Evolutionary conservation across 2,329 filamentous ascomycete species (phyloP).

Genomic region (Rachicladosporium sp.): DNA sequence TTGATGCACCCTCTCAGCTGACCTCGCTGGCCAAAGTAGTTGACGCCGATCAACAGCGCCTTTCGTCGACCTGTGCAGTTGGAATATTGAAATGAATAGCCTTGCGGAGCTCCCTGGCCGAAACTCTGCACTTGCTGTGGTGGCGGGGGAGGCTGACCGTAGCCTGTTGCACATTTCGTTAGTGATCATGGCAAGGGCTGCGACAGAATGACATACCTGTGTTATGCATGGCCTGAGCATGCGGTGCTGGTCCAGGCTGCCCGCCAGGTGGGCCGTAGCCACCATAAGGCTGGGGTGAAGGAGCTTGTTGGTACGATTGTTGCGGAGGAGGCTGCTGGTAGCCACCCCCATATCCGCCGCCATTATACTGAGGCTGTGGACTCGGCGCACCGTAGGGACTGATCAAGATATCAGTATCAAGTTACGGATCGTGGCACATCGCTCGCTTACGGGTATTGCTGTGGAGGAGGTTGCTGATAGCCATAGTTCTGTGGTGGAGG

Average conservation of each 20-base stretch:
- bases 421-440: not conserved
- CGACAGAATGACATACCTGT: constrained; percentile 27
- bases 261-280: constrained; percentile 21
- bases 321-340: constrained; percentile 26
- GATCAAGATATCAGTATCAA: constrained; percentile 15
- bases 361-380: constrained; percentile 29
- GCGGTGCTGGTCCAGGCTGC: constrained; percentile 32
- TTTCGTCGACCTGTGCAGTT: constrained; percentile 81
- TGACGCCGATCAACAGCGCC: constrained; percentile 85
- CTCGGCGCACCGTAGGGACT: constrained; percentile 2
- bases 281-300: constrained; percentile 30
- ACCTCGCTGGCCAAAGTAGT: constrained; percentile 87
- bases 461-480: constrained; percentile 10
- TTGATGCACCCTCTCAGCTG: constrained; percentile 92
- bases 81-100: constrained; percentile 82
- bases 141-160: constrained; percentile 21
- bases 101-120: constrained; percentile 65
- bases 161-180: constrained; percentile 38
- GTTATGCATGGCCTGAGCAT: too few species aligned
- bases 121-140: constrained; percentile 46
- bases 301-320: constrained; percentile 23
- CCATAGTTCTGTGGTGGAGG: constrained; percentile 18
- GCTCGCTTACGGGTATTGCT: constrained; percentile 7
- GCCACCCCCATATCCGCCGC: constrained; percentile 23
- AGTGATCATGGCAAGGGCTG: constrained; percentile 3